Evolutionary conservation across 306 rosid species (phyloP).

Genomic region (Glycyrrhiza uralensis): DNA sequence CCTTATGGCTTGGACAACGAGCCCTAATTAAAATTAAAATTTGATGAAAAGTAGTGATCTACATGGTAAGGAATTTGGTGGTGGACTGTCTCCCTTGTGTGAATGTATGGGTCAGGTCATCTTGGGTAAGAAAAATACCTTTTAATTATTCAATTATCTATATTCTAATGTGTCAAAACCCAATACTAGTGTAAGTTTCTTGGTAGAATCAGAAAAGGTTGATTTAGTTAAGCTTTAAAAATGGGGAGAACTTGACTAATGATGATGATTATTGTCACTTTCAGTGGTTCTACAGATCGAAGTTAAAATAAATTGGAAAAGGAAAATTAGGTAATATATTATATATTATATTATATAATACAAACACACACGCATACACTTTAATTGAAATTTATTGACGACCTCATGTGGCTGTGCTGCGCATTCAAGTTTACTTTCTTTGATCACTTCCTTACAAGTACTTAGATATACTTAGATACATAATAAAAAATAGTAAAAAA

Average conservation of each 20-base stretch:
- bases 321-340: neutral
- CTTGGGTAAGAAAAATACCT: neutral
- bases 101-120: slow-evolving; percentile 15
- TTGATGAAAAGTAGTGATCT: slow-evolving; percentile 14
- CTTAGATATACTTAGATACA: neutral
- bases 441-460: neutral
- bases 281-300: neutral
- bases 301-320: neutral
- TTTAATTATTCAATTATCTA: neutral
- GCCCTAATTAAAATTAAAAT: slow-evolving; percentile 1
- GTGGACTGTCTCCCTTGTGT: neutral
- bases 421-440: neutral
- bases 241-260: neutral
- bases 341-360: too few species aligned
- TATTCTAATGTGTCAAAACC: neutral
- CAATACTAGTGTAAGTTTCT: neutral
- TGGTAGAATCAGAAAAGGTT: neutral
- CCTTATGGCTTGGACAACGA: neutral
- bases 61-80: neutral
- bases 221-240: neutral
- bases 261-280: neutral
- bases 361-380: neutral
- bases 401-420: neutral
- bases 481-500: too few species aligned
- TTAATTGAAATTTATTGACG: neutral